Percentiles rank a stretch among this genome's conserved stretches.
phyloP scores from a whole-genome alignment of 768 basidiomycete genomes.

The Tephrocybe sp. region DNA sequence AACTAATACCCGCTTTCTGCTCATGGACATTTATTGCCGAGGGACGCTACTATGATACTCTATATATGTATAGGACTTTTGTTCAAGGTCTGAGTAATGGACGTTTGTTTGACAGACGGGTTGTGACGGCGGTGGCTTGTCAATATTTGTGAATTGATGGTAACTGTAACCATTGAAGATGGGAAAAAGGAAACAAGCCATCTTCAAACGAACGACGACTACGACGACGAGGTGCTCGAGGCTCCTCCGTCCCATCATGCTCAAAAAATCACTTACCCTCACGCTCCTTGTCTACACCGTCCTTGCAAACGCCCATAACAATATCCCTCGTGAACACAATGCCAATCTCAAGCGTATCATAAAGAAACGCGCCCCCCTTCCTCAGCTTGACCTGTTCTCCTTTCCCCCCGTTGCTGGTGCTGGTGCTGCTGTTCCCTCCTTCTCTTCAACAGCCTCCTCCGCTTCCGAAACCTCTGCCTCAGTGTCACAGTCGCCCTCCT shows the following conservation, averaged over 20 bases:
- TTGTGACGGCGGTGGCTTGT: not conserved
- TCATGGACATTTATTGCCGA: constrained; percentile 11
- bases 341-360: constrained; percentile 60
- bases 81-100: constrained; percentile 7
- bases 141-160: constrained; percentile 12
- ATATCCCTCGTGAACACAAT: constrained; percentile 51
- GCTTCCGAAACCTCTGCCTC: constrained; percentile 5
- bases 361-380: constrained; percentile 54
- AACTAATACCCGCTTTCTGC: constrained; percentile 34
- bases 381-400: constrained; percentile 17
- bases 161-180: constrained; percentile 1
- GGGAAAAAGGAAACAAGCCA: constrained; percentile 4
- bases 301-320: constrained; percentile 37
- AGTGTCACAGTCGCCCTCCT: constrained; percentile 1
- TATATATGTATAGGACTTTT: not conserved
- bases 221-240: constrained; percentile 17
- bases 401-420: constrained; percentile 31
- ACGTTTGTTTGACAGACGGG: not conserved
- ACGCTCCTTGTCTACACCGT: constrained; percentile 63
- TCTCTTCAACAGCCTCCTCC: constrained; percentile 14
- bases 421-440: constrained; percentile 23
- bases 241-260: constrained; percentile 39
- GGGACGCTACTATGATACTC: not conserved
- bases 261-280: constrained; percentile 46
- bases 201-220: constrained; percentile 9